Conservation (phyloP, 176 grass and related monocot species). For the Pontederia paniculata region DNA sequence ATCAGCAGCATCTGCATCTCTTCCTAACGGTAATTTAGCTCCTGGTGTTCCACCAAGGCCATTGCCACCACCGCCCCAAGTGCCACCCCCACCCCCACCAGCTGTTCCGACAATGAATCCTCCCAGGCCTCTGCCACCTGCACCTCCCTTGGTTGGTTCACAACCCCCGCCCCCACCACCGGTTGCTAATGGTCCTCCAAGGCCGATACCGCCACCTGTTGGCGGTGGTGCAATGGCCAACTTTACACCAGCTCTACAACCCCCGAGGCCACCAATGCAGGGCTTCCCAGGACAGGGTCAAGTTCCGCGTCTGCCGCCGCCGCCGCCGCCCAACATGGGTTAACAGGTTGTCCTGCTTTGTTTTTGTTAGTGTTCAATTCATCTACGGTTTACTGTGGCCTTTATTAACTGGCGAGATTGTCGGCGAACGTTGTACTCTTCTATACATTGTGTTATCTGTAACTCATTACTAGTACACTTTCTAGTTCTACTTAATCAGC, state of each 20-base stretch:
- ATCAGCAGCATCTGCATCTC: slow-evolving; percentile 42
- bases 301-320: slow-evolving; percentile 1
- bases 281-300: slow-evolving; percentile 40
- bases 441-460: too few species aligned
- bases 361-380: too few species aligned
- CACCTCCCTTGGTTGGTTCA: slow-evolving; percentile 11
- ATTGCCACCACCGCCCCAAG: slow-evolving; percentile 33
- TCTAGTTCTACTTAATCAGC: too few species aligned
- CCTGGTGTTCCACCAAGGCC: slow-evolving; percentile 51
- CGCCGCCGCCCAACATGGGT: not conserved
- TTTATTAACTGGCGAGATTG: too few species aligned
- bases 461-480: too few species aligned
- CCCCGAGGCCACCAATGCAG: slow-evolving; percentile 40
- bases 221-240: slow-evolving; percentile 39
- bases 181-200: slow-evolving; percentile 51
- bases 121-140: slow-evolving; percentile 55
- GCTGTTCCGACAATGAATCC: slow-evolving; percentile 37
- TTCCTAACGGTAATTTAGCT: slow-evolving; percentile 45
- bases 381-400: too few species aligned
- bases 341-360: too few species aligned
- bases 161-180: slow-evolving; percentile 61
- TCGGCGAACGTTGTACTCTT: too few species aligned
- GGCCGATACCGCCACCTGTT: slow-evolving; percentile 60
- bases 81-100: slow-evolving; percentile 44
- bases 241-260: slow-evolving; percentile 42